Conservation (phyloP, 495 filamentous ascomycete genomes). For the Schizothecium vesticola region DNA sequence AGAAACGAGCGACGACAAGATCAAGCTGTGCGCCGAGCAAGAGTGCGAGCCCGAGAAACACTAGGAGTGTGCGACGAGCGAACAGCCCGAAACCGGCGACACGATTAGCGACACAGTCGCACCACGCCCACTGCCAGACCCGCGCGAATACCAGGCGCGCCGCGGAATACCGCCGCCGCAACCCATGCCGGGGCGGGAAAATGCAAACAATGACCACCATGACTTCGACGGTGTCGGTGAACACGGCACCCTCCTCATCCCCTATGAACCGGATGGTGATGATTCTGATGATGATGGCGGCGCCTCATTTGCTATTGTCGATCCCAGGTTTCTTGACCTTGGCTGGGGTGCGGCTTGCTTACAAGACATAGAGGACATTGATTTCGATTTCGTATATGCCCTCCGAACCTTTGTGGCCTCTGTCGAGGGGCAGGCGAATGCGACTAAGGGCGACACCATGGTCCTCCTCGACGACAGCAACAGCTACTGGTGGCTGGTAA, state of each 20-base stretch:
- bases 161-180: not conserved
- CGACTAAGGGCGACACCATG: conserved; percentile 98
- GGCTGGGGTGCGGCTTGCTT: conserved; percentile 75
- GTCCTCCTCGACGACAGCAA: conserved; percentile 99
- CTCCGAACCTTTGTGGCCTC: conserved; percentile 96
- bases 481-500: conserved; percentile 99
- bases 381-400: conserved; percentile 99
- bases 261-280: conserved; percentile 35
- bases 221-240: conserved; percentile 16
- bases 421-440: conserved; percentile 97
- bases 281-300: conserved; percentile 34
- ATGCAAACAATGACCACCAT: conserved; percentile 18
- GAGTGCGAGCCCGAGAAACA: not conserved
- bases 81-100: not conserved
- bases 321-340: conserved; percentile 57
- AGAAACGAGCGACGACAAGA: conserved; percentile 2
- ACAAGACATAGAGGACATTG: conserved; percentile 89
- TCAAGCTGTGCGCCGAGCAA: not conserved
- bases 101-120: not conserved
- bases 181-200: conserved; percentile 6
- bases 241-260: conserved; percentile 20
- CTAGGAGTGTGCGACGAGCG: conserved; percentile 2
- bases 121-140: not conserved
- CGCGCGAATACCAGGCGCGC: not conserved
- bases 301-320: conserved; percentile 39